Base-by-base conservation (phyloP, 2,329 filamentous ascomycete genomes). In the Penicillium nordicum region DNA sequence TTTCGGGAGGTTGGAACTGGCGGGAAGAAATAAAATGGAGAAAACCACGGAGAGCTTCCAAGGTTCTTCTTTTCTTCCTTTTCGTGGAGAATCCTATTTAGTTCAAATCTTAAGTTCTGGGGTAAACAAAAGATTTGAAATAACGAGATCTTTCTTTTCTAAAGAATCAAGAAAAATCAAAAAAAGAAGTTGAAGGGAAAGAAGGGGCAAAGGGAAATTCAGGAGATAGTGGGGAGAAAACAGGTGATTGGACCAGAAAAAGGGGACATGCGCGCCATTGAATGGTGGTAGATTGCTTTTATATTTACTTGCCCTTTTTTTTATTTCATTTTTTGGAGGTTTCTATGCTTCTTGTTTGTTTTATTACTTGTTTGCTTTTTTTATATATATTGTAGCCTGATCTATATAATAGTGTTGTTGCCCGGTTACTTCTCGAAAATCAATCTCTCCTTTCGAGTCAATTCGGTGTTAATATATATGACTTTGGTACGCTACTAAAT, bases 401-500 rank as follows among this genome's bases (percentile, higher is more conserved):
- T 38, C 46, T 48, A 40, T 40, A 29, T 41, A 38, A 16, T 3
- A n/a, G 6, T 18, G 4, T 27, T 12, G 21, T 25, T 8, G 12
- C 4, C 11, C 11, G 18, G 4, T 21, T 8, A 27, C n/a, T 27
- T 5, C 14, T 32, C 32, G 16, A 32, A 32, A 32, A 32, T 14
- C 43, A n/a, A 25, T 18, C 21, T 5, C 34, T 30, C 16, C 11
- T 37, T 50, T 41, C 37, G 40, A n/a, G 7, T 11, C 21, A 34
- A 32, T 14, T 42, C 12, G 14, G 50, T 50, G 52, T 36, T 56
- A 53, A 57, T 37, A 61, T 40, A 18, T 56, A 55, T 41, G n/a
- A 53, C 43, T 60, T 50, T 62, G 61, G 61, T 63, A 63, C 61
- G 53, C 59, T 62, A 63, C 57, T 58, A 27, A 50, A 54, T 49